Base-by-base conservation (phyloP, 371 early-diverging fungal species). In the Neoconidiobolus thromboides region DNA sequence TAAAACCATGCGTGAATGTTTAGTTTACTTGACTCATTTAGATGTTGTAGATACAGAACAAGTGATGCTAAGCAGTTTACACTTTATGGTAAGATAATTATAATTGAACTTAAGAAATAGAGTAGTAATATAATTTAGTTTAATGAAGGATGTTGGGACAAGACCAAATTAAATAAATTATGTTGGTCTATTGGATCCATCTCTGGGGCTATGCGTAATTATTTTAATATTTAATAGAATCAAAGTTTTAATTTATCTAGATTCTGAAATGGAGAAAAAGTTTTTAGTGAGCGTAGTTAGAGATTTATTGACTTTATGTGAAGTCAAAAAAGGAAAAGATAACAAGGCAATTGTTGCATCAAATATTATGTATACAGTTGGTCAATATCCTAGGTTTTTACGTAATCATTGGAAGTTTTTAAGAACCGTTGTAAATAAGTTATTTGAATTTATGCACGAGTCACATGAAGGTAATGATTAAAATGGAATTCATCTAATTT, bases 401-500 rank as follows among this genome's bases (percentile, higher is more conserved):
- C 91, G 93, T 69, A 89, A 94, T 1, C 98, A 99, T 68, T 95
- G 96, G 92, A 96, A 93, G 71, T 99, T 99, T 75, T 75, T 99
- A 63, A 97, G 95, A 80, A 96, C 99, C 0, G 99, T 99, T n/a
- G 91, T 97, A 61, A 96, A 95, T 81, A 99, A 99, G 70, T 74
- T 99, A 46, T 98, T 99, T 73, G 99, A 99, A 75, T 99, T 99
- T 73, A 99, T 99, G 99, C 94, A 97, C 67, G 99, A 99, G 73
- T 74, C 83, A 2, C 96, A 98, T 65, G 98, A 97, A 74, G 99
- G 77, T 75, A 60, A 6, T 10, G n/a, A 3, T 26, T 26, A 26
- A 26, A 26, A 26, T 26, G 26, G 0, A 26, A 26, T 48, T 43
- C 39, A 38, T 37, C 39, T 6, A 3, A 7, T 54, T 12, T 15